Evolutionary conservation across 106 monocot genomes (phyloP).

Genomic region (Dendrobium huoshanense): DNA sequence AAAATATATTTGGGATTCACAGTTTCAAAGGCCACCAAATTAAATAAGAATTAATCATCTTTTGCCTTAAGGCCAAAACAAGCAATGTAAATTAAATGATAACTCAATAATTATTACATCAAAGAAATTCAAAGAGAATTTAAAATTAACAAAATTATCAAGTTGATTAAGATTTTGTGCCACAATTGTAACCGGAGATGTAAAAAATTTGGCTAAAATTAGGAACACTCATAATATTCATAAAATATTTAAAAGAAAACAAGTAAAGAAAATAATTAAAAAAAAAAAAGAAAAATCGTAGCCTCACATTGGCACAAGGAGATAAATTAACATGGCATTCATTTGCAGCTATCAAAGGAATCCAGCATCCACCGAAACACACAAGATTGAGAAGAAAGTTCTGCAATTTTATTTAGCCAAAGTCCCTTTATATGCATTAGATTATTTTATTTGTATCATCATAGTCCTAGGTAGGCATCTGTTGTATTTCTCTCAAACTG

Average conservation of each 20-base stretch:
- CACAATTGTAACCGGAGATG: too few relatives aligned
- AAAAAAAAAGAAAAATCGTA: background rate
- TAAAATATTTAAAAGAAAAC: too few relatives aligned
- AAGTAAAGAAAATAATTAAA: too few relatives aligned
- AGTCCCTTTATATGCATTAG: background rate
- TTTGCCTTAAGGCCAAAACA: background rate
- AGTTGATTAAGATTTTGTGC: background rate
- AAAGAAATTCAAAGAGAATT: background rate
- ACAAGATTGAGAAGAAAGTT: background rate
- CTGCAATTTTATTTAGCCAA: background rate
- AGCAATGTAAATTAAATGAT: background rate
- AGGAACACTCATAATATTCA: too few relatives aligned
- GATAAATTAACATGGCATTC: background rate
- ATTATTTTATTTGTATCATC: background rate
- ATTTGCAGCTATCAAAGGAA: background rate
- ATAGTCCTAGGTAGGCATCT: background rate
- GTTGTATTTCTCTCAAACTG: too few relatives aligned
- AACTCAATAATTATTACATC: background rate
- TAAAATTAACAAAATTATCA: background rate
- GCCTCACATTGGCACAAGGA: background rate
- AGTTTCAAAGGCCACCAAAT: too few relatives aligned
- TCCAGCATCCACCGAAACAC: background rate
- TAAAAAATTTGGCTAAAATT: too few relatives aligned
- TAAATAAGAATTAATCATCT: too few relatives aligned
- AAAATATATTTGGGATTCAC: background rate